Base-by-base conservation (phyloP, 768 basidiomycete species). In the Favolaschia claudopus region DNA sequence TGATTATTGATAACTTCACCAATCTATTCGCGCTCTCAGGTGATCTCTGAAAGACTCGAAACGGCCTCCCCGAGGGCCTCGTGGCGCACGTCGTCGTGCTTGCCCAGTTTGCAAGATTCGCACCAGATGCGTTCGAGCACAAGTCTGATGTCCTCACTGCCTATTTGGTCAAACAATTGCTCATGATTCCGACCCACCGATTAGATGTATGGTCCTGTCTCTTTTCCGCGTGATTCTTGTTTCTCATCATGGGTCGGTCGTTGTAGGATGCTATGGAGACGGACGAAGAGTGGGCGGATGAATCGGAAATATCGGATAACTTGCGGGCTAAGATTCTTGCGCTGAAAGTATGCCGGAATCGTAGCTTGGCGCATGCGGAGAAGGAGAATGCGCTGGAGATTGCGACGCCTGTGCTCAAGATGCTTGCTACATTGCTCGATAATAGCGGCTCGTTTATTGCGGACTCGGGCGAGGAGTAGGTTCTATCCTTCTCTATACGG, bases 311-410 rank as follows among this genome's bases (percentile, higher is more conserved):
- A 20, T 69, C 85, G 0, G 75, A 80, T 2, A 77, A 80, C 4
- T 81, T 93, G 1, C 78, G 77, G 39, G 91, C 93, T 0, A 93
- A 93, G 69, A 69, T 97, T 4, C 74, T 89, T 8, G 83, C 87
- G 2, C 70, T 99, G 22, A 95, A 97, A 73, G 82, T 96, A 6
- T 89, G 88, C 69, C 83, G 92, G 24, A 88, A 95, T 71, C 87
- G 95, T 17, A 87, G 88, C 68, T 77, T 96, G 13, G 84, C 89
- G 0, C 89, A 89, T 65, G 85, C 85, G 0, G 64, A 74, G 7
- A 76, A 82, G 5, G 84, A 87, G 2, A 77, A 81, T 7, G 87
- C 91, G 7, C 59, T 85, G 25, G 86, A 91, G 27, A 83, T 92
- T 42, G 85, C 90, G 1, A 82, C 80, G 4, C 93, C 95, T 0